Evolutionary conservation across 768 basidiomycete genomes (phyloP).

Genomic region (Termitomyces sp.): DNA sequence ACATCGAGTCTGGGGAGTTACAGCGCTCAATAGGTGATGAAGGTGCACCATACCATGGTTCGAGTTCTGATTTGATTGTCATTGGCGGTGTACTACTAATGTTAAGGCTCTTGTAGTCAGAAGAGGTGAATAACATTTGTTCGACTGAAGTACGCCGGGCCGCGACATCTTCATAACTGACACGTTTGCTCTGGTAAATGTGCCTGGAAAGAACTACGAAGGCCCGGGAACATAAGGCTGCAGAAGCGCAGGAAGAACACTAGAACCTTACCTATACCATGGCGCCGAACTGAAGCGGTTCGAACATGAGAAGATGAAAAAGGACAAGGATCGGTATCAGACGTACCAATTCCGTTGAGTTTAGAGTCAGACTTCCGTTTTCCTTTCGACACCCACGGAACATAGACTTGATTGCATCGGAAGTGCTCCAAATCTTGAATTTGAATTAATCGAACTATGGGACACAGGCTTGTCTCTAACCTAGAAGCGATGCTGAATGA

Average conservation of each 20-base stretch:
- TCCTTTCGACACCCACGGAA: constrained; percentile 45
- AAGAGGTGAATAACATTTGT: constrained; percentile 10
- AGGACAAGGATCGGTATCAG: too few relatives aligned
- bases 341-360: constrained; percentile 30
- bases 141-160: constrained; percentile 21
- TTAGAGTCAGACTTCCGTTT: constrained; percentile 28
- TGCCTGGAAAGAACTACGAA: constrained; percentile 13
- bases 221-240: too few relatives aligned
- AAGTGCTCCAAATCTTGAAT: constrained; percentile 37
- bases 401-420: too few relatives aligned
- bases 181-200: constrained; percentile 25
- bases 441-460: background rate
- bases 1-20: constrained; percentile 28
- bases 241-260: too few relatives aligned
- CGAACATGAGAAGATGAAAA: background rate
- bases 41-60: constrained; percentile 15
- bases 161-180: constrained; percentile 12
- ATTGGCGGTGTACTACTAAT: constrained; percentile 5
- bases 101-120: constrained; percentile 9
- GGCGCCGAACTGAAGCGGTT: constrained; percentile 11
- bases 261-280: constrained; percentile 11
- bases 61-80: constrained; percentile 17
- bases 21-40: constrained; percentile 20
- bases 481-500: constrained; percentile 38
- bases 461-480: constrained; percentile 10